Evolutionary conservation across 805 yeast genomes (phyloP).

Genomic region (Cephaloascus fragrans): DNA sequence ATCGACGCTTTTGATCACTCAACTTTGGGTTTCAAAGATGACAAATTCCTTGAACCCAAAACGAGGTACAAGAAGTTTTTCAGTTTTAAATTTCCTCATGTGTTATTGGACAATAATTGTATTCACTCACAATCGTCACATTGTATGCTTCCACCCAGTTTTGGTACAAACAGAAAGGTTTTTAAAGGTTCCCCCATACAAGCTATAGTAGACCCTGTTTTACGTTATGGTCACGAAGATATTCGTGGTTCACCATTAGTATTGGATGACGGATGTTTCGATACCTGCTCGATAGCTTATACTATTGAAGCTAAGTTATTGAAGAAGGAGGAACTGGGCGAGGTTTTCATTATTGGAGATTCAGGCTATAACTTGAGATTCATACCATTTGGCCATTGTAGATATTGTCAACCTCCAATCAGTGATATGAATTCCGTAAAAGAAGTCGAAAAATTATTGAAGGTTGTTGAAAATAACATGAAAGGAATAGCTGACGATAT

Average conservation of each 20-base stretch:
- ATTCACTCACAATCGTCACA: conserved; percentile 14
- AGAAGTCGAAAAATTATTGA: neutral
- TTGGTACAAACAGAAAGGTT: conserved; percentile 21
- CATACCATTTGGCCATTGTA: conserved; percentile 15
- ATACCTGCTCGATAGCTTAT: conserved; percentile 37
- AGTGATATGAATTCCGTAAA: neutral
- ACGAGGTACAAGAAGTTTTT: conserved; percentile 24
- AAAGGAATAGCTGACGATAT: too few relatives aligned
- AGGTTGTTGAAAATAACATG: conserved; percentile 17
- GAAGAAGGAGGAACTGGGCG: too few relatives aligned
- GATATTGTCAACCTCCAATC: neutral
- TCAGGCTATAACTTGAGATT: conserved; percentile 25
- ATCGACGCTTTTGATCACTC: neutral
- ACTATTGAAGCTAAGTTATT: conserved; percentile 46
- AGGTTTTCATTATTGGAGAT: conserved; percentile 24
- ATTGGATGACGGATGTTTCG: conserved; percentile 34
- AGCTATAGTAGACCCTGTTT: conserved; percentile 19
- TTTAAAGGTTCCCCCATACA: conserved; percentile 8
- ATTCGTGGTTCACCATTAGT: conserved; percentile 42
- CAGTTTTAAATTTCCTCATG: conserved; percentile 28
- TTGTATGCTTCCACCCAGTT: conserved; percentile 25
- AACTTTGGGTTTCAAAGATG: neutral
- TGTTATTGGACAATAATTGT: conserved; percentile 16
- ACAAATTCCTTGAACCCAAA: neutral
- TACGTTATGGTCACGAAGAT: conserved; percentile 49